phyloP scores from a whole-genome alignment of 2,329 filamentous ascomycete species.

The Tolypocladium guangdongense region DNA sequence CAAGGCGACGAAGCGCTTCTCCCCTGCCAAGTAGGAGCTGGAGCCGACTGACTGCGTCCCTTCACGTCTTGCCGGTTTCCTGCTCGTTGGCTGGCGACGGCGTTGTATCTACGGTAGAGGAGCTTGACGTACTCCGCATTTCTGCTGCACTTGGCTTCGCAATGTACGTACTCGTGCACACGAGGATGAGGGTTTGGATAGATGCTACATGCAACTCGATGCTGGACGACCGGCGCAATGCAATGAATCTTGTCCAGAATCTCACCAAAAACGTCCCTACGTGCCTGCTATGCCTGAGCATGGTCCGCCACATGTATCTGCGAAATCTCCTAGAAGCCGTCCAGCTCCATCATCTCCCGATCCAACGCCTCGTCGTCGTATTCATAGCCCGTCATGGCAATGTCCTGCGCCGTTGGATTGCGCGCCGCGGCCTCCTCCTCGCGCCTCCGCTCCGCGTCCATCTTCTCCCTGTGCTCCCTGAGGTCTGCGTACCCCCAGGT shows the following conservation, averaged over 20 bases:
- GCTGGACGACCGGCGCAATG: background rate
- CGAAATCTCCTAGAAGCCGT: constrained; percentile 17
- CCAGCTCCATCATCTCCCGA: constrained; percentile 44
- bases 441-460: constrained; percentile 56
- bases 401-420: constrained; percentile 11
- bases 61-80: background rate
- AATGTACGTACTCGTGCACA: background rate
- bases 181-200: background rate
- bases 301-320: background rate
- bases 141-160: background rate
- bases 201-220: background rate
- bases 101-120: background rate
- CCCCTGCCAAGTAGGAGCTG: constrained; percentile 4
- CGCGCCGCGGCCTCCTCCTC: constrained; percentile 40
- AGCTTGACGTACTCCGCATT: background rate
- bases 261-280: background rate
- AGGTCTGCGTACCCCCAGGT: constrained; percentile 82
- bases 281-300: background rate
- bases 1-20: constrained; percentile 36
- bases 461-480: constrained; percentile 64
- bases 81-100: background rate
- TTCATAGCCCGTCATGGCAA: constrained; percentile 30
- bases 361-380: constrained; percentile 43
- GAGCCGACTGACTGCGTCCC: background rate
- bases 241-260: too few relatives aligned